These are phyloP conservation scores for Phylloporus sp. DNA, from an alignment of 768 basidiomycete genomes.

Conservation along the genomic window DNA sequence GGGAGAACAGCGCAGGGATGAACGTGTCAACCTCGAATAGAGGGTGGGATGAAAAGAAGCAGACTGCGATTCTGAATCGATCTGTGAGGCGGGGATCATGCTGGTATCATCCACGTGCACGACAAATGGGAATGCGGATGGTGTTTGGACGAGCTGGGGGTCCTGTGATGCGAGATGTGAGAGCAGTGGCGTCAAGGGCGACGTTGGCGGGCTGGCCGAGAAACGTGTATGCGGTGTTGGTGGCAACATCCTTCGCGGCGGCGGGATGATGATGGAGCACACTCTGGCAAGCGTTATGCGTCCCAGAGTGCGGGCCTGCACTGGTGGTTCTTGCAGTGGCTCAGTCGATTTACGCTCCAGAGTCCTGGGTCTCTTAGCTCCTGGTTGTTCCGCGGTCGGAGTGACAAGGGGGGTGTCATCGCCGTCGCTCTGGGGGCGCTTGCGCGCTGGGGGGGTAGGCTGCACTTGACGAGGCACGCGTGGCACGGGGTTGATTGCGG, in stretches of 20 bases:
- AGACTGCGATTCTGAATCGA: constrained; percentile 32
- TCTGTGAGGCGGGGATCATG: constrained; percentile 35
- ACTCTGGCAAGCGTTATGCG: constrained; percentile 15
- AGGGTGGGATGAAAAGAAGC: constrained; percentile 30
- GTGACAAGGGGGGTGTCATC: constrained; percentile 5
- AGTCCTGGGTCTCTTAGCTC: constrained; percentile 22
- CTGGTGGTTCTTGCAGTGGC: constrained; percentile 27
- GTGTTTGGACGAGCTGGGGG: constrained; percentile 43
- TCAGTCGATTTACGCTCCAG: constrained; percentile 35
- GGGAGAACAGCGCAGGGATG: constrained; percentile 17
- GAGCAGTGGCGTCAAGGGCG: constrained; percentile 28
- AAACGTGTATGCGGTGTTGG: constrained; percentile 7
- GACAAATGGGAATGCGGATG: constrained; percentile 32
- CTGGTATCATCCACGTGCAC: constrained; percentile 32
- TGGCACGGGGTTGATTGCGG: constrained; percentile 53
- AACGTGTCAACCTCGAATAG: constrained; percentile 36
- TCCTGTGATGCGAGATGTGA: constrained; percentile 31
- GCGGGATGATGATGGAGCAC: constrained; percentile 11
- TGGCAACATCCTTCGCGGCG: neutral
- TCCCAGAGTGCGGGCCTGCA: constrained; percentile 17
- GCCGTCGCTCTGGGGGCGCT: constrained; percentile 36
- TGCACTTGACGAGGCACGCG: constrained; percentile 47
- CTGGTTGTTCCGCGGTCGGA: neutral
- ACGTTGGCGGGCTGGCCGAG: constrained; percentile 22
- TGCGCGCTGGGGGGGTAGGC: constrained; percentile 36